These are phyloP conservation scores for Cyberlindnera saturnus DNA, from an alignment of 805 yeast species.

Conservation along the genomic window DNA sequence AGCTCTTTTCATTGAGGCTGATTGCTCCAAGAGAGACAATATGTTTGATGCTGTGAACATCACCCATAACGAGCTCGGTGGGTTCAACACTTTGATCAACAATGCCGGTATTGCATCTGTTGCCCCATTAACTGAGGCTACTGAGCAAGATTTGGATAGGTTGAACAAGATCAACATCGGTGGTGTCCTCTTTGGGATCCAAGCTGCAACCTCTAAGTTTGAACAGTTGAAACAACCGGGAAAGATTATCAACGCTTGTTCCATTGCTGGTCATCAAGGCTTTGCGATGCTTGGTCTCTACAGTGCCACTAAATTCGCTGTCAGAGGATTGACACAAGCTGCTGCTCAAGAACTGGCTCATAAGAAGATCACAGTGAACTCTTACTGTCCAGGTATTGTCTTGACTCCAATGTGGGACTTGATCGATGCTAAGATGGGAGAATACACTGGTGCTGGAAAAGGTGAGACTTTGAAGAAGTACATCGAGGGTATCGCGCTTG, in stretches of 20 bases:
- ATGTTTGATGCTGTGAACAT: slow-evolving; percentile 24
- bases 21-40: slow-evolving; percentile 21
- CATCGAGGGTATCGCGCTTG: slow-evolving; percentile 27
- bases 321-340: slow-evolving; percentile 30
- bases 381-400: slow-evolving; percentile 36
- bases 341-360: slow-evolving; percentile 34
- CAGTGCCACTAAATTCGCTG: slow-evolving; percentile 32
- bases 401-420: slow-evolving; percentile 33
- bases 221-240: slow-evolving; percentile 26
- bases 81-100: slow-evolving; percentile 30
- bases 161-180: slow-evolving; percentile 26
- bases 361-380: slow-evolving; percentile 32
- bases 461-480: slow-evolving; percentile 23
- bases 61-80: slow-evolving; percentile 26
- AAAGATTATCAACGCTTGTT: slow-evolving; percentile 33
- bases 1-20: slow-evolving; percentile 23
- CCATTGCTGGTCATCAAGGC: slow-evolving; percentile 30
- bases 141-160: slow-evolving; percentile 23
- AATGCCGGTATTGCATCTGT: slow-evolving; percentile 32
- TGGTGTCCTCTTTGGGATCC: slow-evolving; percentile 29
- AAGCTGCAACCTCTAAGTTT: slow-evolving; percentile 27
- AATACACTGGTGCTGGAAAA: slow-evolving; percentile 21
- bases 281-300: slow-evolving; percentile 28
- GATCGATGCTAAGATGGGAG: slow-evolving; percentile 23
- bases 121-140: slow-evolving; percentile 23